These are phyloP conservation scores for Mycena indigotica DNA, from an alignment of 768 basidiomycete species.

Conservation along the genomic window DNA sequence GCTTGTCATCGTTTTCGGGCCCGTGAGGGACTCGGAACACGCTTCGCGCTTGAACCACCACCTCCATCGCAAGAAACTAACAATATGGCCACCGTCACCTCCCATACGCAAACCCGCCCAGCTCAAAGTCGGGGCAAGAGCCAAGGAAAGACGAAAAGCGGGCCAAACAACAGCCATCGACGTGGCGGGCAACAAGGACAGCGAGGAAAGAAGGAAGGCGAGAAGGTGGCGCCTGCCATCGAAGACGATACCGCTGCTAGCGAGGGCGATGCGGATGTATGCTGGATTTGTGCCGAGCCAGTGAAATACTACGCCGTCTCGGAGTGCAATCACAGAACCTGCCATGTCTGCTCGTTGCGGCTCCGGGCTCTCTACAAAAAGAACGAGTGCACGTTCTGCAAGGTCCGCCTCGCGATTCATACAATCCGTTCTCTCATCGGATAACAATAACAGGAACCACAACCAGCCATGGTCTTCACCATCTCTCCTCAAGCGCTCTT, in stretches of 20 bases:
- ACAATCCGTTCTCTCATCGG: not conserved
- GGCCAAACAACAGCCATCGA: no score
- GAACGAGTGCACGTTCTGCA: constrained; percentile 93
- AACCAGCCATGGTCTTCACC: constrained; percentile 76
- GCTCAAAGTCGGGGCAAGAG: no score
- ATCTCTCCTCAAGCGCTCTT: constrained; percentile 62
- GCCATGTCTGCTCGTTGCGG: constrained; percentile 90
- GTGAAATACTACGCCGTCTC: constrained; percentile 89
- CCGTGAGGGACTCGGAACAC: no score
- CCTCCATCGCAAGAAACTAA: no score
- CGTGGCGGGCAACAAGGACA: no score
- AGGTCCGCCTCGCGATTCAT: constrained; percentile 50
- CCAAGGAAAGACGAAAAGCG: no score
- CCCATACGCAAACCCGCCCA: no score
- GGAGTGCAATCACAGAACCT: constrained; percentile 91
- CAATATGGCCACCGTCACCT: no score
- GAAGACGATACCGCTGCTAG: constrained; percentile 7
- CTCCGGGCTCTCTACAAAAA: constrained; percentile 93
- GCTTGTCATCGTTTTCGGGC: no score
- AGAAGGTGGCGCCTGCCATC: not conserved
- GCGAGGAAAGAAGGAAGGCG: not conserved
- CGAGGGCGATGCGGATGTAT: constrained; percentile 51
- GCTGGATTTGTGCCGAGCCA: constrained; percentile 95
- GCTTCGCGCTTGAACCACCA: no score
- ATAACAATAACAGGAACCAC: constrained; percentile 65